A percentile compares a stretch with the other conserved stretches of the same genome.
phyloP scores from a whole-genome alignment of 495 filamentous ascomycete genomes.

The Cryomyces antarcticus region DNA sequence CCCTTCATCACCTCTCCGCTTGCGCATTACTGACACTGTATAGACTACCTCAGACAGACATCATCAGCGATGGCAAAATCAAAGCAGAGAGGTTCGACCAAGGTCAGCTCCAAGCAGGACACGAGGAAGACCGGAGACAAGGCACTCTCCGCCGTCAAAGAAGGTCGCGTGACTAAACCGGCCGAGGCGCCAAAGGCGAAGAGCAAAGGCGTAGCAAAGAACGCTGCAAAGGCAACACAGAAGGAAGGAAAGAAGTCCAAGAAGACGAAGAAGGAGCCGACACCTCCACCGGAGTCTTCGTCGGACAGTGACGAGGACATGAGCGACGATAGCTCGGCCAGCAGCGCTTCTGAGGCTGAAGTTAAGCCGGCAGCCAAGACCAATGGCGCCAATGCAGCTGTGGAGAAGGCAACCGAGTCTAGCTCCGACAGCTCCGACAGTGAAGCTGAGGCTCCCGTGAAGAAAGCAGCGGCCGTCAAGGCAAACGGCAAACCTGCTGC shows the following conservation, averaged over 20 bases:
- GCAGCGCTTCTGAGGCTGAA: constrained; percentile 1
- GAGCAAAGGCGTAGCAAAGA: constrained; percentile 24
- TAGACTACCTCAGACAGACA: constrained; percentile 4
- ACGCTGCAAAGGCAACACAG: constrained; percentile 11
- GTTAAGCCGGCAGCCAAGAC: neutral
- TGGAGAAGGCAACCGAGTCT: neutral
- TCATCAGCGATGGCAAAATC: constrained; percentile 11
- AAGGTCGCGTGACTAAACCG: constrained; percentile 25
- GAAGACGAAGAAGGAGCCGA: constrained; percentile 31
- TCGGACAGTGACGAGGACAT: constrained; percentile 15
- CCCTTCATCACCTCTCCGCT: too few relatives aligned
- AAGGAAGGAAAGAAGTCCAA: constrained; percentile 22
- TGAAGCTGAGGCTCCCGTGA: constrained; percentile 9
- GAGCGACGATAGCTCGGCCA: neutral
- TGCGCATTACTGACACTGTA: too few relatives aligned
- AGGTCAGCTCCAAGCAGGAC: constrained; percentile 17
- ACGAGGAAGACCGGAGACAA: constrained; percentile 14
- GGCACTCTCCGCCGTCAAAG: constrained; percentile 25
- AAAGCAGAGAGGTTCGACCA: constrained; percentile 30
- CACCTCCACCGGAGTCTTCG: constrained; percentile 18
- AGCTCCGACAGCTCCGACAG: constrained; percentile 13
- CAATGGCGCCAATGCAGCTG: constrained; percentile 1
- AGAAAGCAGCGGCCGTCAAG: constrained; percentile 11
- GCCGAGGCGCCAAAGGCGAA: constrained; percentile 18
- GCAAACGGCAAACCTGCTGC: constrained; percentile 13